These are phyloP conservation scores for Capronia coronata DNA, from an alignment of 2,329 filamentous ascomycete genomes.

Conservation along the genomic window DNA sequence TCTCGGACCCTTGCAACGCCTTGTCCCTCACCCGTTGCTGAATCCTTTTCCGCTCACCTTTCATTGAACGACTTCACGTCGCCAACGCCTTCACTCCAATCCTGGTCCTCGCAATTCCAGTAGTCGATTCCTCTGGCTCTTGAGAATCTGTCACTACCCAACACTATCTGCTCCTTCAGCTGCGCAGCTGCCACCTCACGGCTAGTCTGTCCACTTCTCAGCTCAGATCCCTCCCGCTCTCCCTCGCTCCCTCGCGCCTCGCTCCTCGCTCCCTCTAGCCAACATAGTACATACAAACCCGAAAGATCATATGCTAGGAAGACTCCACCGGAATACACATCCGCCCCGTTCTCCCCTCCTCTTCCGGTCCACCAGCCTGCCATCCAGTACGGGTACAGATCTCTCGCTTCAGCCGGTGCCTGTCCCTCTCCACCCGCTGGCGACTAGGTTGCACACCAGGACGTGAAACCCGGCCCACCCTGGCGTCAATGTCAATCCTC, in stretches of 20 bases:
- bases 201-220: background rate
- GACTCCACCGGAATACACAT: background rate
- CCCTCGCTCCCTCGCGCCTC: background rate
- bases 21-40: background rate
- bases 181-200: background rate
- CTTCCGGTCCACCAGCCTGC: background rate
- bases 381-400: slow-evolving; percentile 3
- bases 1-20: no score
- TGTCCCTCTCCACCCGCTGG: background rate
- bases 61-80: background rate
- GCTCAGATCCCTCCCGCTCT: background rate
- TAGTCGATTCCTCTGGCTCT: background rate
- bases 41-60: background rate
- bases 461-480: slow-evolving; percentile 2
- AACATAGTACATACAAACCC: background rate
- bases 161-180: background rate
- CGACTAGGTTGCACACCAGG: background rate
- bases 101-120: background rate
- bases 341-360: background rate
- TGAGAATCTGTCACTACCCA: background rate
- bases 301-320: background rate
- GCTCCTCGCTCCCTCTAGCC: no score
- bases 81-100: background rate
- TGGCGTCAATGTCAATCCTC: background rate
- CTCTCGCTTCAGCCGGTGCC: slow-evolving; percentile 4